phyloP scores from a whole-genome alignment of 2,329 filamentous ascomycete genomes.

The Lasiodiplodia citricola region DNA sequence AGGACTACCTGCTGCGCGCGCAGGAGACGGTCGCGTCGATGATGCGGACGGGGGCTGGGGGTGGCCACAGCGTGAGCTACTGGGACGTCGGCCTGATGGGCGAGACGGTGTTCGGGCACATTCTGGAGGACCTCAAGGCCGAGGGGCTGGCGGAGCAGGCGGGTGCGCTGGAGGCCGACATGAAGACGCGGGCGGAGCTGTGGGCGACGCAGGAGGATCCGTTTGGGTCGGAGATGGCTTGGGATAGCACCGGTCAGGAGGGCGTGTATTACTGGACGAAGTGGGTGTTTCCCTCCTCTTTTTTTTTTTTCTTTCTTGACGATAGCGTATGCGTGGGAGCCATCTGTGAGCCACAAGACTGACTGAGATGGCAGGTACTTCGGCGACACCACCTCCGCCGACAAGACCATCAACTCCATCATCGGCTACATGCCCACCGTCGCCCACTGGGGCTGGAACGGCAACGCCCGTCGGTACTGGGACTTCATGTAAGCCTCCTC shows the following conservation, averaged over 20 bases:
- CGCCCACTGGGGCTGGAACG: conserved; percentile 67
- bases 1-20: conserved; percentile 63
- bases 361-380: conserved; percentile 48
- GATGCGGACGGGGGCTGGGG: conserved; percentile 36
- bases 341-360: background rate
- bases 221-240: conserved; percentile 66
- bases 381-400: conserved; percentile 50
- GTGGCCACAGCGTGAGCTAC: conserved; percentile 42
- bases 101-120: conserved; percentile 62
- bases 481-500: conserved; percentile 51
- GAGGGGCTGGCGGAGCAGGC: conserved; percentile 53
- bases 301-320: background rate
- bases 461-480: conserved; percentile 63
- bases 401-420: conserved; percentile 62
- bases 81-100: conserved; percentile 62
- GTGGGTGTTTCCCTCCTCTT: background rate
- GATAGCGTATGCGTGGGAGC: background rate
- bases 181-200: conserved; percentile 55
- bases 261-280: conserved; percentile 65
- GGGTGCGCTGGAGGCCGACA: conserved; percentile 48
- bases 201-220: conserved; percentile 61
- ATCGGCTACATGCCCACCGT: conserved; percentile 63
- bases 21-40: conserved; percentile 56
- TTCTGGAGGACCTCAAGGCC: conserved; percentile 57
- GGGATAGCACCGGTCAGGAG: conserved; percentile 68